Conservation (phyloP, 768 basidiomycete species). For the Russula olivacea region DNA sequence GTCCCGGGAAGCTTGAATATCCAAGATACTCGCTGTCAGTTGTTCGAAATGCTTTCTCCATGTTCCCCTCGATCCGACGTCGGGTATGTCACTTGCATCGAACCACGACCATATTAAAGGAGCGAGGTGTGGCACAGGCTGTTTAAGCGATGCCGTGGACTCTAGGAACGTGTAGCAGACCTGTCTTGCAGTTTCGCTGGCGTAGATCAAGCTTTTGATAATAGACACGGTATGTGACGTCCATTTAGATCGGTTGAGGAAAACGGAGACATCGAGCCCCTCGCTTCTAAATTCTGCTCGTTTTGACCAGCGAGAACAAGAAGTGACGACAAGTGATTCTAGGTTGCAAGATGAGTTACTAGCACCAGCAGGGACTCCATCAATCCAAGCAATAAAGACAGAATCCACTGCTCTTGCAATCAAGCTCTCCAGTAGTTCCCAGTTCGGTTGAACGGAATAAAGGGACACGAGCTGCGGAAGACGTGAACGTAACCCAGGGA, state of each 20-base stretch:
- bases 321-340: slow-evolving; percentile 6
- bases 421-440: slow-evolving; percentile 11
- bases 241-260: slow-evolving; percentile 43
- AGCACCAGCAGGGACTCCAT: slow-evolving; percentile 4
- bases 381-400: slow-evolving; percentile 9
- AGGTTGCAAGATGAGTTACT: not conserved
- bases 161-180: slow-evolving; percentile 26
- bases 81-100: slow-evolving; percentile 11
- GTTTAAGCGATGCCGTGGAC: slow-evolving; percentile 14
- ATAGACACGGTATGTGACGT: slow-evolving; percentile 40
- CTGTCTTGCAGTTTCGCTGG: slow-evolving; percentile 24
- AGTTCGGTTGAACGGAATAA: slow-evolving; percentile 10
- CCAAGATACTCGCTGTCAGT: slow-evolving; percentile 20
- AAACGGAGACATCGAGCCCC: slow-evolving; percentile 31
- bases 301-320: slow-evolving; percentile 18
- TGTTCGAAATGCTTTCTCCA: slow-evolving; percentile 25
- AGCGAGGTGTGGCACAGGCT: slow-evolving; percentile 21
- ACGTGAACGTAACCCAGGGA: slow-evolving; percentile 10
- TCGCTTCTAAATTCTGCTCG: slow-evolving; percentile 1
- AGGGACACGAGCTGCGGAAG: slow-evolving; percentile 14
- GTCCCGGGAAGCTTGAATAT: not conserved
- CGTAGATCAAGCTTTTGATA: slow-evolving; percentile 43
- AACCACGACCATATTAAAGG: slow-evolving; percentile 25
- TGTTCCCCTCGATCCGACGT: not conserved
- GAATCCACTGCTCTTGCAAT: slow-evolving; percentile 13